Percentiles rank a stretch among this genome's conserved stretches.
These are phyloP conservation scores for Drechslerella dactyloides DNA, from an alignment of 2,329 filamentous ascomycete genomes.

Conservation along the genomic window DNA sequence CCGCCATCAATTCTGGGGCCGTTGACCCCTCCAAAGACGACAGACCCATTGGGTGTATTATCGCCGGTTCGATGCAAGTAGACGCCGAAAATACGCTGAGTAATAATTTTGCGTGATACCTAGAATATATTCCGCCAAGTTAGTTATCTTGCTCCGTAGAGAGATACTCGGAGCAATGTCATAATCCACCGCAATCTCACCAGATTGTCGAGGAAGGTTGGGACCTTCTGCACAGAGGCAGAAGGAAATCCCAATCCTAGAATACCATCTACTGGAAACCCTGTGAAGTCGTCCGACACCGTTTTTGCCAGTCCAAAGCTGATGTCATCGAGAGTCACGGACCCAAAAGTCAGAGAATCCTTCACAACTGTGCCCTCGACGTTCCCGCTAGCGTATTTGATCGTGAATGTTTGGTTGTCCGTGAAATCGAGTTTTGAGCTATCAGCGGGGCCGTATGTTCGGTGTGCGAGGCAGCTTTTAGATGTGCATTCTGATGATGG, in stretches of 20 bases:
- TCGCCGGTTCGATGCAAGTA: constrained; percentile 71
- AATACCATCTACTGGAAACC: constrained; percentile 87
- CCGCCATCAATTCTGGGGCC: constrained; percentile 65
- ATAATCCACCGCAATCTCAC: constrained; percentile 60
- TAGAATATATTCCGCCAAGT: constrained; percentile 58
- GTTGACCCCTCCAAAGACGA: constrained; percentile 77
- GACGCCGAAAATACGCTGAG: constrained; percentile 25
- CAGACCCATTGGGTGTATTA: constrained; percentile 72
- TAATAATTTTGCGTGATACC: constrained; percentile 30
- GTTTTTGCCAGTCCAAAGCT: constrained; percentile 75
- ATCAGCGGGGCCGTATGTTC: constrained; percentile 70
- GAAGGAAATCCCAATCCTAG: constrained; percentile 74
- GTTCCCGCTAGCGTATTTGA: constrained; percentile 78
- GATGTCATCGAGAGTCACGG: constrained; percentile 66
- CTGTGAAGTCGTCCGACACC: constrained; percentile 75
- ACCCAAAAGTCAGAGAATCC: constrained; percentile 72
- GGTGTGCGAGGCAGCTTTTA: constrained; percentile 71
- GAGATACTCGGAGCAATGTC: neutral
- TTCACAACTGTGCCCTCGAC: constrained; percentile 71
- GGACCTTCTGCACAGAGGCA: constrained; percentile 60
- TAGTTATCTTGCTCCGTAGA: neutral
- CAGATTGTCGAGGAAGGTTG: constrained; percentile 72
- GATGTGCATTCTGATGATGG: constrained; percentile 74
- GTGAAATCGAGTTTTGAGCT: constrained; percentile 68
- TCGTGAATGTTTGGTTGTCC: constrained; percentile 65